A percentile compares a stretch with the other conserved stretches of the same genome.
phyloP scores from a whole-genome alignment of 1,284 basidiomycete species.

The Heterobasidion parviporum region DNA sequence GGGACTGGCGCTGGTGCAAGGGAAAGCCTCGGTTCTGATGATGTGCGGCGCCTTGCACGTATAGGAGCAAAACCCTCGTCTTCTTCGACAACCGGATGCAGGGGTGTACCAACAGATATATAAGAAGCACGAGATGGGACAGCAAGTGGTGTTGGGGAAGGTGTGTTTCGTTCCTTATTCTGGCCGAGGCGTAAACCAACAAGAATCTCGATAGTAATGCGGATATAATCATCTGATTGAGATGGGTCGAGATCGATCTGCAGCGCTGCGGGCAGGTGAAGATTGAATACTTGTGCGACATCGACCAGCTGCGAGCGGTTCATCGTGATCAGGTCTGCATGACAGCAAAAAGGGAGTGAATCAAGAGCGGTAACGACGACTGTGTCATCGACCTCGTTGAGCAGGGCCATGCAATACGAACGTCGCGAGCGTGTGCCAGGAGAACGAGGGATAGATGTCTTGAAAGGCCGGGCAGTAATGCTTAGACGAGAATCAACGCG shows the following conservation, averaged over 20 bases:
- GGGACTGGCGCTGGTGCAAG: background rate
- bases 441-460: background rate
- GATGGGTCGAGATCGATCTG: slow-evolving; percentile 30
- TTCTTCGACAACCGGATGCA: background rate
- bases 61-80: background rate
- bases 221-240: slow-evolving; percentile 28
- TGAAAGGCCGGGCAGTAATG: background rate
- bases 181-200: slow-evolving; percentile 33
- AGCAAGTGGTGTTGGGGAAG: background rate
- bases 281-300: slow-evolving; percentile 39
- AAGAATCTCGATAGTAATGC: slow-evolving; percentile 37
- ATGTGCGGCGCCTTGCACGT: background rate
- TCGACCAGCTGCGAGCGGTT: slow-evolving; percentile 32
- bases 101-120: background rate
- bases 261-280: slow-evolving; percentile 35
- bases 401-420: slow-evolving; percentile 30
- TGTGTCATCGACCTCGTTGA: slow-evolving; percentile 35
- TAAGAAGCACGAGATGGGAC: background rate
- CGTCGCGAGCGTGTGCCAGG: slow-evolving; percentile 8
- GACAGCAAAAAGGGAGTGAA: slow-evolving; percentile 49
- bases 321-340: slow-evolving; percentile 54
- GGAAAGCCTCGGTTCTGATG: background rate
- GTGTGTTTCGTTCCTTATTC: background rate
- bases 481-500: background rate
- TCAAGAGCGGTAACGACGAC: slow-evolving; percentile 48